Evolutionary conservation across 2,329 filamentous ascomycete species (phyloP), one percentile per base, ranked within the genome.

Genomic region (Akanthomyces uredinophilus): DNA sequence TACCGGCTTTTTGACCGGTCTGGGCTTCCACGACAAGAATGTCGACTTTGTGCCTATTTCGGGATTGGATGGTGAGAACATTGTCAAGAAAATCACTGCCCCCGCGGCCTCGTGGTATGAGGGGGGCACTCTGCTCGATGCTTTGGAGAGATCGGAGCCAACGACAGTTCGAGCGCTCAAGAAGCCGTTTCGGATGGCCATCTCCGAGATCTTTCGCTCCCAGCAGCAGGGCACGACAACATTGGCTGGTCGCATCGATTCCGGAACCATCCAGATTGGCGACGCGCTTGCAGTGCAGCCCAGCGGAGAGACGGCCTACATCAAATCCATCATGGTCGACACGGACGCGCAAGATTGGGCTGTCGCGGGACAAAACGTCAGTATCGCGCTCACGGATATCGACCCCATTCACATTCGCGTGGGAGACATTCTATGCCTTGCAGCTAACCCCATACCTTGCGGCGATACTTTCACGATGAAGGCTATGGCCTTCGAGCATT

Each of bases 1-100:
- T 66, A 86, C 85, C 0, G 88, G 91, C 0, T 97, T 99, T 72
- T 79, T 99, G 64, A 87, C 84, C 0, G 86, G 88, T 1, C 90
- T 93, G 0, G 92, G 91, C 1, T 99, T 98, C 70, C 85, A 89
- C 62, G 72, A 83, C 5, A 93, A 91, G 73, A 91, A 95, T 66
- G 83, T 97, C 60, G 87, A 86, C 22, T 96, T 96, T 69, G 83
- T 99, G 4, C 95, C 95, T 0, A 92, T 95, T 62, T 96, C 93
- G 0, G 95, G 95, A 1, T 83, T 98, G 1, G 87, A 87, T 47
- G 95, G 95, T 44, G 92, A 94, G 68, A 98, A 99, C 70, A 87
- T 99, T 59, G 85, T 87, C 13, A 80, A 78, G 35, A 80, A 78
- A 61, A 83, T 86, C 1, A 79, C 79, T 39, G 81, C 83, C 62